Conservation (phyloP, 257 asterid species). For the Przewalskia tangutica region DNA sequence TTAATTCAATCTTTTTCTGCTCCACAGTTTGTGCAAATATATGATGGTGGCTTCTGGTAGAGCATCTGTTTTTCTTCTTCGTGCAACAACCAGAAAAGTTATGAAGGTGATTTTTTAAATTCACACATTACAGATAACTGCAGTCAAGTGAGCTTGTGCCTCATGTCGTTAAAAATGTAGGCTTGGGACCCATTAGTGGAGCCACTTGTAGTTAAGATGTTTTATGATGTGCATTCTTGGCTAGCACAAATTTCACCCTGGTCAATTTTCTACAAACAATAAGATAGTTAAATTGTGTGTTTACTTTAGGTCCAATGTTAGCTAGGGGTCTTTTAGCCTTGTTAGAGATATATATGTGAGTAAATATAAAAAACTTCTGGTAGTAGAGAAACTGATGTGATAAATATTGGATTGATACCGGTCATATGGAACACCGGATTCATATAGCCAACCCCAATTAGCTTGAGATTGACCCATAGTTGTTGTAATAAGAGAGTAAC, state of each 20-base stretch:
- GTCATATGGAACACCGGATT: neutral
- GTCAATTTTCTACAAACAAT: neutral
- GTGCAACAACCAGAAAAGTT: slow-evolving; percentile 29
- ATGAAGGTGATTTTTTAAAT: neutral
- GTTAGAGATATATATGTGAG: neutral
- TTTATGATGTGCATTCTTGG: neutral
- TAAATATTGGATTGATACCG: neutral
- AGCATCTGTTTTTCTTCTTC: slow-evolving; percentile 61
- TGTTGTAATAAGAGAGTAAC: neutral
- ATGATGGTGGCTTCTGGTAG: slow-evolving; percentile 91
- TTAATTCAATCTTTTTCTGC: neutral
- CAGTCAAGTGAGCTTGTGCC: slow-evolving; percentile 16
- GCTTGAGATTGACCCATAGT: neutral
- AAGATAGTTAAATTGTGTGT: neutral
- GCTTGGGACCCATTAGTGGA: slow-evolving; percentile 17
- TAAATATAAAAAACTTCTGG: neutral
- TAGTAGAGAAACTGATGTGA: neutral
- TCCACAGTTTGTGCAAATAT: slow-evolving; percentile 70
- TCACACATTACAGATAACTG: neutral
- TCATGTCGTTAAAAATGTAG: slow-evolving; percentile 24
- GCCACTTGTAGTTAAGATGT: neutral
- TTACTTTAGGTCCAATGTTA: neutral
- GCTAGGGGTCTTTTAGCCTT: neutral
- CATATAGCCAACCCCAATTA: neutral
- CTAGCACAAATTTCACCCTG: neutral